Evolutionary conservation across 2,329 filamentous ascomycete genomes (phyloP).

Genomic region (Capronia americana): DNA sequence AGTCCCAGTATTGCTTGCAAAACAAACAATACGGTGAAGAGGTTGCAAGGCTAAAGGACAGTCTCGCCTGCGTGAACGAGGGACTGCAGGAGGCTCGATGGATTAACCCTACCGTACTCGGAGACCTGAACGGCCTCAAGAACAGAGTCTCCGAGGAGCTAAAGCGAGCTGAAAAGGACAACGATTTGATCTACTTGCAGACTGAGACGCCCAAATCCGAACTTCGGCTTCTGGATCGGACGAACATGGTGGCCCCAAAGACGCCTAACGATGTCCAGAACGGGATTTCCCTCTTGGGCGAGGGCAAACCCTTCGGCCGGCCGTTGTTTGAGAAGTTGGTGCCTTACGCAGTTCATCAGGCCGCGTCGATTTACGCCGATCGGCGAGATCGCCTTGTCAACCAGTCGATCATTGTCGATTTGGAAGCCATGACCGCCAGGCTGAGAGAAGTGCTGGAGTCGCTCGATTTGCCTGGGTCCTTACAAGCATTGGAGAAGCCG

Average conservation of each 20-base stretch:
- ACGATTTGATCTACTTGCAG: conserved; percentile 90
- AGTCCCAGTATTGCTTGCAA: conserved; percentile 88
- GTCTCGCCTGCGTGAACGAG: conserved; percentile 80
- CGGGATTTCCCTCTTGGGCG: conserved; percentile 79
- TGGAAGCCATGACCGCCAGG: conserved; percentile 79
- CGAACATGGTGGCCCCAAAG: conserved; percentile 82
- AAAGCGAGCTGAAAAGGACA: conserved; percentile 89
- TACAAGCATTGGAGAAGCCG: conserved; percentile 94
- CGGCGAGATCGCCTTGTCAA: conserved; percentile 89
- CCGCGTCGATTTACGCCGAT: conserved; percentile 93
- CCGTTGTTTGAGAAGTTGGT: conserved; percentile 90
- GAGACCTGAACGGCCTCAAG: conserved; percentile 83
- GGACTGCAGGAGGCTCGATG: conserved; percentile 84
- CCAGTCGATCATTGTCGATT: conserved; percentile 80
- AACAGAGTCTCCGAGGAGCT: conserved; percentile 82
- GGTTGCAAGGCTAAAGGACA: conserved; percentile 82
- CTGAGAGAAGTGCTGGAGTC: conserved; percentile 80
- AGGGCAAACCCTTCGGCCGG: conserved; percentile 78
- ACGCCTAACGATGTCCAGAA: conserved; percentile 82
- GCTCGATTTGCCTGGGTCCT: conserved; percentile 85
- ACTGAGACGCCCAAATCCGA: conserved; percentile 87
- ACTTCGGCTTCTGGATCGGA: conserved; percentile 81
- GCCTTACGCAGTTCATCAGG: conserved; percentile 93
- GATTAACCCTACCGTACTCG: conserved; percentile 79
- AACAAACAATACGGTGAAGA: conserved; percentile 96